These are phyloP conservation scores for Candida quercuum DNA, from an alignment of 805 yeast species.

Conservation along the genomic window DNA sequence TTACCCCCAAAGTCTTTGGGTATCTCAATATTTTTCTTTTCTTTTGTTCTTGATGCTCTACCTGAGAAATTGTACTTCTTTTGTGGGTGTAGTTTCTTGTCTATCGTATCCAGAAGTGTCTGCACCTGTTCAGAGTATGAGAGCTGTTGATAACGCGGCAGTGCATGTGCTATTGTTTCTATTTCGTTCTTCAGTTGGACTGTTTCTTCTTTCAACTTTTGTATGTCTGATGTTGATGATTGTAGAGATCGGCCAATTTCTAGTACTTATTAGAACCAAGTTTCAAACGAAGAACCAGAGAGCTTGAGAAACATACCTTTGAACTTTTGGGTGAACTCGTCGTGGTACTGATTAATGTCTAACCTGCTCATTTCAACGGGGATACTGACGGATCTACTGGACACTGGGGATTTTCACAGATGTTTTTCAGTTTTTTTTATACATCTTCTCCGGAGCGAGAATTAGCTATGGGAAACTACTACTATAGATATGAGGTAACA, in stretches of 20 bases:
- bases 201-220: neutral
- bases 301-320: slow-evolving; percentile 7
- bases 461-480: too few species aligned
- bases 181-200: slow-evolving; percentile 9
- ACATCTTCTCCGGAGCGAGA: too few species aligned
- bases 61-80: slow-evolving; percentile 7
- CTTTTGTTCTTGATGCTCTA: slow-evolving; percentile 4
- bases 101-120: slow-evolving; percentile 4
- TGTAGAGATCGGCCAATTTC: neutral
- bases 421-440: too few species aligned
- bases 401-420: too few species aligned
- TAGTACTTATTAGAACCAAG: neutral
- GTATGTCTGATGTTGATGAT: neutral
- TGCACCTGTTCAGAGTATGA: slow-evolving; percentile 15
- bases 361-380: slow-evolving; percentile 2
- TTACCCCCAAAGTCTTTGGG: neutral
- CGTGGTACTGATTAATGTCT: slow-evolving; percentile 8
- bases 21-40: neutral
- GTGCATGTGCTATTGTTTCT: slow-evolving; percentile 12
- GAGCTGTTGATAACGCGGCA: slow-evolving; percentile 19
- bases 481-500: too few species aligned
- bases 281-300: neutral
- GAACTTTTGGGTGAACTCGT: slow-evolving; percentile 2
- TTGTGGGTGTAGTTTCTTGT: neutral
- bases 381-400: too few species aligned